Evolutionary conservation across 129 eudicot species (phyloP).

Genomic region (Scalesia atractyloides): DNA sequence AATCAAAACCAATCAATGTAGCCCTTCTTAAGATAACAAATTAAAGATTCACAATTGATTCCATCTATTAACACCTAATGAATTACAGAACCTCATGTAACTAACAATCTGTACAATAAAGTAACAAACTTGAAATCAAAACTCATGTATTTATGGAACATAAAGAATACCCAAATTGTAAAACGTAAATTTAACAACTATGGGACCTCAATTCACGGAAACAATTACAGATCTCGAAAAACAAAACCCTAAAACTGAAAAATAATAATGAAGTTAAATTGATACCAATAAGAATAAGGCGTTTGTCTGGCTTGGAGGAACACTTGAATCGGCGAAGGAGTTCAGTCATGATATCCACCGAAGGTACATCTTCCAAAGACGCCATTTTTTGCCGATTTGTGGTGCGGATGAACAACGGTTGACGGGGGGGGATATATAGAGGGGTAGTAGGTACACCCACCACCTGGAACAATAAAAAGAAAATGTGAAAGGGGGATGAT

Average conservation of each 20-base stretch:
- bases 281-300: slow-evolving; percentile 54
- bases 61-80: background rate
- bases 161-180: no score
- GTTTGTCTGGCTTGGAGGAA: slow-evolving; percentile 52
- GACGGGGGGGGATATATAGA: background rate
- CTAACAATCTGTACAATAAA: background rate
- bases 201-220: background rate
- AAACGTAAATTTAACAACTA: background rate
- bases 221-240: slow-evolving; percentile 20
- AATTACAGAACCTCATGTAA: background rate
- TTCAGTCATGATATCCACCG: slow-evolving; percentile 51
- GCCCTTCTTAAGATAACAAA: background rate
- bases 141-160: background rate
- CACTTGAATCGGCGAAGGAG: slow-evolving; percentile 60
- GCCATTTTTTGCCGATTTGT: slow-evolving; percentile 31
- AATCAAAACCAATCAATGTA: background rate
- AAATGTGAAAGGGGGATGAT: background rate
- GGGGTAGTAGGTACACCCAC: slow-evolving; percentile 35
- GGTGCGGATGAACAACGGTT: slow-evolving; percentile 3
- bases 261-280: background rate
- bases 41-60: slow-evolving; percentile 6
- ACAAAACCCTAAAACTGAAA: slow-evolving; percentile 11
- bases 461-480: background rate
- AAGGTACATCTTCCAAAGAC: slow-evolving; percentile 49
- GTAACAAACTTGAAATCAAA: slow-evolving; percentile 5